Conservation (phyloP, 2,329 filamentous ascomycete species). For the Arthroderma sp. region DNA sequence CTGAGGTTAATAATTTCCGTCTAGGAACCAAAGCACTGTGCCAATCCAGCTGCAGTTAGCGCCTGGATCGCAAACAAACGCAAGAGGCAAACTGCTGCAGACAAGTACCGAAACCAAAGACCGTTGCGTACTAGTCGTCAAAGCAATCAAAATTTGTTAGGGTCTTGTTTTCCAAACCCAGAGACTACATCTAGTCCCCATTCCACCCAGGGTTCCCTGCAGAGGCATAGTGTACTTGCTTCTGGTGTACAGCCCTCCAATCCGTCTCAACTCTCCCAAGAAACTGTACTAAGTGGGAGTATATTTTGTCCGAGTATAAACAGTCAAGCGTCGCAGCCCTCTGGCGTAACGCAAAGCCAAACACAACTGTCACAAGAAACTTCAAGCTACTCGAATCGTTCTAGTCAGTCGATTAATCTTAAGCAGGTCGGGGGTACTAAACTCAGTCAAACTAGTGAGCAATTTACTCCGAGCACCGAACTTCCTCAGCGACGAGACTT, state of each 20-base stretch:
- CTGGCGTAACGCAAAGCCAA: conserved; percentile 1
- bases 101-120: conserved; percentile 6
- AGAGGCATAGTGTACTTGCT: no score
- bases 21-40: conserved; percentile 25
- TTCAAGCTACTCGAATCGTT: background rate
- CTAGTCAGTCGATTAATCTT: background rate
- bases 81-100: conserved; percentile 5
- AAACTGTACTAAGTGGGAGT: conserved; percentile 4
- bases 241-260: no score
- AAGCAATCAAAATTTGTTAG: no score
- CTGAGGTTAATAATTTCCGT: no score
- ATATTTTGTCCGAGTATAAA: conserved; percentile 4
- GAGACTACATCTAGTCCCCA: no score
- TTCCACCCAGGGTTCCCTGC: no score
- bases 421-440: no score
- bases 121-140: conserved; percentile 1
- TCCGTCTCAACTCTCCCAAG: conserved; percentile 1
- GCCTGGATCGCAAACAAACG: conserved; percentile 19
- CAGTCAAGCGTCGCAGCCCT: conserved; percentile 3
- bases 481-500: no score
- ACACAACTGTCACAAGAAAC: background rate
- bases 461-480: no score
- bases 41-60: conserved; percentile 18
- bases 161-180: no score
- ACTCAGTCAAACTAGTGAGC: no score